Base-by-base conservation (phyloP, 2,329 filamentous ascomycete genomes). In the Gliomastix tumulicola region DNA sequence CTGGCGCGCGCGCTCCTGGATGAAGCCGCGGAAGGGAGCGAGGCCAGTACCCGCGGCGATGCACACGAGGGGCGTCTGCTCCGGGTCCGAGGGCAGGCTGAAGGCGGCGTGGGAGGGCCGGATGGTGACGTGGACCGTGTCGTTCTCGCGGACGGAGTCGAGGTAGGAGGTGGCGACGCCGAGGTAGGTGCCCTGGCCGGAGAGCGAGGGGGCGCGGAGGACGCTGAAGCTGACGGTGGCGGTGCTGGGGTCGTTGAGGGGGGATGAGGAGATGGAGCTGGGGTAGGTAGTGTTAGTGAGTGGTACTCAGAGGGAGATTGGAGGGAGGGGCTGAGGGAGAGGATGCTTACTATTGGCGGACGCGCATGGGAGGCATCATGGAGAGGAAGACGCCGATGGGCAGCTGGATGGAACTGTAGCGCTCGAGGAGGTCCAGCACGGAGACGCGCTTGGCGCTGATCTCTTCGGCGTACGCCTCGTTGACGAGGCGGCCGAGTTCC, bases 181-280 rank as follows among this genome's bases (percentile, higher is more conserved):
- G 3, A 69, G 49, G 55, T 72, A 65, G 15, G 59, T 53, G 11
- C 66, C 63, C 36, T 60, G 60, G 32, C 59, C 59, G 8, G 64
- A 58, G 17, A 65, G 56, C 0, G 75, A 66, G 0, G 71, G 68
- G 5, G 64, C 61, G 34, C 77, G 68, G 37, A 84, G 65, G 2
- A 87, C 68, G 3, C 70, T 68, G 58, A 80, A 84, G 4, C 79
- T 84, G 19, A 87, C 65, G 0, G 76, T 76, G 21, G 70, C 74
- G 39, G 66, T 63, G 12, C 55, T 59, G 0, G 71, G 64, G 44
- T 77, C 67, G 48, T 59, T 64, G 0, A 84, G 63, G 0, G 82
- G 79, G 0, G 81, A 84, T 0, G 80, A 85, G 0, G 82, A 85
- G 49, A 86, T 84, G 7, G 76, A 83, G 46, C 56, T 61, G 34